Evolutionary conservation across 164 flowering plant species (phyloP).

Genomic region (Tinospora cordifolia): DNA sequence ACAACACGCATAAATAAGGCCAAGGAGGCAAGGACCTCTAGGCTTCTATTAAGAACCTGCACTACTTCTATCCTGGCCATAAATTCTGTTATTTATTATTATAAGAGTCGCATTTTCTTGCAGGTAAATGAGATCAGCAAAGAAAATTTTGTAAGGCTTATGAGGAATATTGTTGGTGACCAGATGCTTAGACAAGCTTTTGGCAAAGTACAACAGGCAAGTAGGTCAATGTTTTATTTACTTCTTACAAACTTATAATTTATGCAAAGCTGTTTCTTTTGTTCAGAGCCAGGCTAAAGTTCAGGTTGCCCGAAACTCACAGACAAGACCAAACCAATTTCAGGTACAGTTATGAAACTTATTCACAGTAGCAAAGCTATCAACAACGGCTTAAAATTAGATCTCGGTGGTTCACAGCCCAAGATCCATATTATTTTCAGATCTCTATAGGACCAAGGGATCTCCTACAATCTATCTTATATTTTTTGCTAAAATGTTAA

Average conservation of each 20-base stretch:
- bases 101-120: constrained; percentile 4
- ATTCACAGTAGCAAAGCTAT: constrained; percentile 29
- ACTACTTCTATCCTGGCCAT: not conserved
- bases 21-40: not conserved
- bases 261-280: not conserved
- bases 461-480: constrained; percentile 26
- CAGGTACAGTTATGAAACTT: constrained; percentile 35
- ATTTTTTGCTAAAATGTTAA: constrained; percentile 21
- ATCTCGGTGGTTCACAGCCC: constrained; percentile 29
- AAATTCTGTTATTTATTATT: constrained; percentile 1
- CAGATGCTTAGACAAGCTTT: constrained; percentile 83
- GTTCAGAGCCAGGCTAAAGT: constrained; percentile 18
- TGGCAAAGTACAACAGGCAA: constrained; percentile 50
- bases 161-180: constrained; percentile 78
- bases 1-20: not conserved
- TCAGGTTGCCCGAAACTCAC: constrained; percentile 32
- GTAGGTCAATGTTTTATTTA: constrained; percentile 3
- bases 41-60: not conserved
- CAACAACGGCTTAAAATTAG: no score
- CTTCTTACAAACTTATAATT: not conserved
- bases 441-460: constrained; percentile 28
- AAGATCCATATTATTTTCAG: constrained; percentile 28
- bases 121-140: constrained; percentile 77
- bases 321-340: constrained; percentile 26
- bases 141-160: constrained; percentile 67